A percentile compares a stretch with the other conserved stretches of the same genome.
Conservation (phyloP, 805 yeast genomes). For the Pichia sporocuriosa region DNA sequence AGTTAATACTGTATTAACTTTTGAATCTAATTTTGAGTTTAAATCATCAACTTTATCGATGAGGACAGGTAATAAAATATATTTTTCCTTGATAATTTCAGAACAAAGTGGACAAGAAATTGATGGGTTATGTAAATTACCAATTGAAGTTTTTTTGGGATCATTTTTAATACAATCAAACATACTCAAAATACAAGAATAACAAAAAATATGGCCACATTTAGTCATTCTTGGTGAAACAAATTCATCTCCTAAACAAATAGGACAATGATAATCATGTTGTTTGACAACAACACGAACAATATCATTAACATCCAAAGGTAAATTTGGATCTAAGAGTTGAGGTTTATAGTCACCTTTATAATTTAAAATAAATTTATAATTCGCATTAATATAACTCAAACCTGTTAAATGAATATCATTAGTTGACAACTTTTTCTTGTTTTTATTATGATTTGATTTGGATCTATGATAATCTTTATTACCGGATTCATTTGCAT, state of each 20-base stretch:
- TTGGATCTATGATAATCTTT: slow-evolving; percentile 10
- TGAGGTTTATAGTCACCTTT: slow-evolving; percentile 51
- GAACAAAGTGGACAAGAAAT: slow-evolving; percentile 70
- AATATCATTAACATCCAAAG: slow-evolving; percentile 54
- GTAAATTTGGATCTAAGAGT: slow-evolving; percentile 66
- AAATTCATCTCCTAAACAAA: slow-evolving; percentile 77
- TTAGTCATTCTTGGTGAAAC: slow-evolving; percentile 91
- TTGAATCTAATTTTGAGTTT: slow-evolving; percentile 47
- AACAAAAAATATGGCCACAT: slow-evolving; percentile 91
- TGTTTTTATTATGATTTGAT: slow-evolving; percentile 13
- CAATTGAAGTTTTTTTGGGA: slow-evolving; percentile 24
- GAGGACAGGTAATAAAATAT: slow-evolving; percentile 61
- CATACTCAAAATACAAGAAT: slow-evolving; percentile 70
- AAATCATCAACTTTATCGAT: slow-evolving; percentile 40
- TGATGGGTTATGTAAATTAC: slow-evolving; percentile 10
- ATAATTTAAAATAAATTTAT: slow-evolving; percentile 72
- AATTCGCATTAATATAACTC: slow-evolving; percentile 74
- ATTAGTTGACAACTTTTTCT: slow-evolving; percentile 4
- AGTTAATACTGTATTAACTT: slow-evolving; percentile 50
- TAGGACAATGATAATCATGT: slow-evolving; percentile 73
- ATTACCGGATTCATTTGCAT: not conserved
- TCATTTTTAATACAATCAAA: slow-evolving; percentile 39
- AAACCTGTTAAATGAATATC: slow-evolving; percentile 51
- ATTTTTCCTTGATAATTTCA: slow-evolving; percentile 43
- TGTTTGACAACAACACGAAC: slow-evolving; percentile 68